Evolutionary conservation across 2,329 filamentous ascomycete genomes (phyloP).

Genomic region (Monosporascus sp.): DNA sequence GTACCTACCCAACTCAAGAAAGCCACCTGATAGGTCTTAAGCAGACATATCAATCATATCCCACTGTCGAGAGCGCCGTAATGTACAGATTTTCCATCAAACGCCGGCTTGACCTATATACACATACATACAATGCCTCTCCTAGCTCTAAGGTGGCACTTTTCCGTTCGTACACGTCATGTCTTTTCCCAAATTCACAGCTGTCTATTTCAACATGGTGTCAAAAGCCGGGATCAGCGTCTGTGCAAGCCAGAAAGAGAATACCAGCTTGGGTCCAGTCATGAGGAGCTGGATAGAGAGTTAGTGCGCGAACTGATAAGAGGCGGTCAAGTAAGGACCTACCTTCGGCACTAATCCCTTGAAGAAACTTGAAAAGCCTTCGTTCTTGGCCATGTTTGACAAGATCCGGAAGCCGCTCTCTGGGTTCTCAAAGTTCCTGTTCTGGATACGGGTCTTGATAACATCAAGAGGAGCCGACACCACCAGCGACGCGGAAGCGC

Average conservation of each 20-base stretch:
- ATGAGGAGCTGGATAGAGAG: slow-evolving; percentile 65
- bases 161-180: not conserved
- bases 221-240: slow-evolving; percentile 93
- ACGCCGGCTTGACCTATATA: slow-evolving; percentile 1
- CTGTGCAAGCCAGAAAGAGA: slow-evolving; percentile 99
- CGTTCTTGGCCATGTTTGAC: slow-evolving; percentile 86
- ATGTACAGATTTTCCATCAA: not conserved
- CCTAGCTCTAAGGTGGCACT: not conserved
- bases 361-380: slow-evolving; percentile 86
- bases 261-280: slow-evolving; percentile 98
- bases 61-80: not conserved
- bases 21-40: not conserved
- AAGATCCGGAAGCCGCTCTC: slow-evolving; percentile 91
- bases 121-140: not conserved
- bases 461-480: slow-evolving; percentile 96
- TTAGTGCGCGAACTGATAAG: slow-evolving; percentile 10
- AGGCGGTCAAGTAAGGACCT: slow-evolving; percentile 19
- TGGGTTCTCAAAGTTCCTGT: slow-evolving; percentile 97
- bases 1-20: not conserved
- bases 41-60: not conserved
- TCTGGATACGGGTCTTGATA: slow-evolving; percentile 97
- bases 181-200: not conserved
- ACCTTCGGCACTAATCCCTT: slow-evolving; percentile 94
- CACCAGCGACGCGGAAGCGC: slow-evolving; percentile 88
- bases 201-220: slow-evolving; percentile 31